Conservation (phyloP, 2,329 filamentous ascomycete species). For the Diaporthe eres region DNA sequence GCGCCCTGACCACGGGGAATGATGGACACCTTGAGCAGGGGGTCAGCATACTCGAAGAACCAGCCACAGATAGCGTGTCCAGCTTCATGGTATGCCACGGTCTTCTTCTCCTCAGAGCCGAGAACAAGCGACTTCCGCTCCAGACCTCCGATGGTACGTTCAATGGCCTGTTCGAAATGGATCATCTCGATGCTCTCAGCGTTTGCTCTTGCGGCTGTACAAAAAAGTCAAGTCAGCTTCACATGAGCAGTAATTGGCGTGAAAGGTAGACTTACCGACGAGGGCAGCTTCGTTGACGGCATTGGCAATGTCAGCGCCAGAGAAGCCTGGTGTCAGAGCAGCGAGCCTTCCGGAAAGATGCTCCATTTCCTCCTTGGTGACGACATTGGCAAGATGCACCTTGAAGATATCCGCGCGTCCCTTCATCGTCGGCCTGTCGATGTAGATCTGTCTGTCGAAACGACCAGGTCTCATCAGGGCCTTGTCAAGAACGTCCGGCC, state of each 20-base stretch:
- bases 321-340: constrained; percentile 95
- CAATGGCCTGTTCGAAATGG: constrained; percentile 98
- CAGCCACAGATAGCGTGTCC: constrained; percentile 98
- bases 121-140: constrained; percentile 98
- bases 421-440: constrained; percentile 96
- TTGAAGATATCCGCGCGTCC: constrained; percentile 96
- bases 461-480: constrained; percentile 96
- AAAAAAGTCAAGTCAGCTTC: not conserved
- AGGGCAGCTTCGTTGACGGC: constrained; percentile 98
- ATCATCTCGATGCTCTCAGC: constrained; percentile 86
- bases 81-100: constrained; percentile 75
- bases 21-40: constrained; percentile 97
- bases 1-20: constrained; percentile 96
- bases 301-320: constrained; percentile 98
- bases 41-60: constrained; percentile 97
- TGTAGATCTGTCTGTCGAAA: constrained; percentile 96
- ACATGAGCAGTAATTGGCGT: not conserved
- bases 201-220: constrained; percentile 82
- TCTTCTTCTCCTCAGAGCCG: constrained; percentile 89
- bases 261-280: constrained; percentile 77
- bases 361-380: constrained; percentile 91
- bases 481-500: constrained; percentile 94
- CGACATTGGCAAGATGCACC: constrained; percentile 94
- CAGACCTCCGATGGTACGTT: constrained; percentile 94
- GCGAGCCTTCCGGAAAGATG: constrained; percentile 89